phyloP scores from a whole-genome alignment of 108 stramenopile genomes.

The Pseudonitzschia pungens region DNA sequence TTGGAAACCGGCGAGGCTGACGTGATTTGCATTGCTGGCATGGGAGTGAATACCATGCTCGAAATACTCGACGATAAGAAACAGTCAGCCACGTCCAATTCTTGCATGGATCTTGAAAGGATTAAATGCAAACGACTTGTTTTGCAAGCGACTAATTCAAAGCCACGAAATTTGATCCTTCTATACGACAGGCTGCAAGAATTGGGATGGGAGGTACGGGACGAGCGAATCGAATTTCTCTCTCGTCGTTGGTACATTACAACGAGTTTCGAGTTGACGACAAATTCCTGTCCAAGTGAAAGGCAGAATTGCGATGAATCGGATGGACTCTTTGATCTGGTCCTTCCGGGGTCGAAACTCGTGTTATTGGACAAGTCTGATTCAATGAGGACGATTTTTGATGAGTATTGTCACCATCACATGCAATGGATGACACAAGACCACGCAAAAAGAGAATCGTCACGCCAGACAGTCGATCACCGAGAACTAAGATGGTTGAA shows the following conservation, averaged over 20 bases:
- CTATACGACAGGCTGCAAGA: conserved; percentile 62
- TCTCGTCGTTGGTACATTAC: conserved; percentile 67
- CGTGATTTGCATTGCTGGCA: conserved; percentile 75
- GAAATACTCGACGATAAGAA: conserved; percentile 43
- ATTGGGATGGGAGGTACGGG: conserved; percentile 47
- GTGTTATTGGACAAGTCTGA: conserved; percentile 9
- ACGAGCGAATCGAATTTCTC: conserved; percentile 60
- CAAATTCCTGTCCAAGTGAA: neutral
- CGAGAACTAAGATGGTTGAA: conserved; percentile 7
- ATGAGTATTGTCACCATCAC: conserved; percentile 53
- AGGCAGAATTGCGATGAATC: neutral
- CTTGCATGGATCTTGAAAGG: conserved; percentile 30
- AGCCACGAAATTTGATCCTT: conserved; percentile 55
- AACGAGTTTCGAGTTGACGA: conserved; percentile 35
- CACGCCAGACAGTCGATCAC: neutral
- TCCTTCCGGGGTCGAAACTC: conserved; percentile 52
- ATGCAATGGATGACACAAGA: conserved; percentile 44
- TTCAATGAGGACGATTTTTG: conserved; percentile 33
- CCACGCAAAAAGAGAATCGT: neutral
- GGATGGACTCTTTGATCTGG: conserved; percentile 49
- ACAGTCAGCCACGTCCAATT: neutral
- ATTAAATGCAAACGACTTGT: conserved; percentile 48
- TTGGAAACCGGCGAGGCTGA: conserved; percentile 64
- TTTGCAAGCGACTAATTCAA: conserved; percentile 75
- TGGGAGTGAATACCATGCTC: conserved; percentile 76